phyloP scores from a whole-genome alignment of 139 green algal species.

The Chlamydomonas sp. region DNA sequence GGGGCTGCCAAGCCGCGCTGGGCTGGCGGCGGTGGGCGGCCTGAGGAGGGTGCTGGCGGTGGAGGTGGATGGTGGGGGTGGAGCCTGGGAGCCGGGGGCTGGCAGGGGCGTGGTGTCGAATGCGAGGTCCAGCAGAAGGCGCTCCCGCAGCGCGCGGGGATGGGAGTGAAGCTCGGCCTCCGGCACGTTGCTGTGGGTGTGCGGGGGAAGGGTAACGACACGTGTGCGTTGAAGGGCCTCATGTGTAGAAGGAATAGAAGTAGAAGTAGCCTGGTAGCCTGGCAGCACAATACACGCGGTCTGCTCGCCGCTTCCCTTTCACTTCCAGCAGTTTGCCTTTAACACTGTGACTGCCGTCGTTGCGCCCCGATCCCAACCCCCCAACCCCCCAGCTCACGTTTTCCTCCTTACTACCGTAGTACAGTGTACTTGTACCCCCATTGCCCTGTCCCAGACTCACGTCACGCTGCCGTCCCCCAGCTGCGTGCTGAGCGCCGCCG shows the following conservation, averaged over 20 bases:
- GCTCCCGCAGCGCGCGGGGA: background rate
- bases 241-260: too few relatives aligned
- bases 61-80: conserved; percentile 17
- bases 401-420: too few relatives aligned
- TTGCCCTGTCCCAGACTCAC: background rate
- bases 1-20: too few relatives aligned
- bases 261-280: too few relatives aligned
- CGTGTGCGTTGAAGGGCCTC: too few relatives aligned
- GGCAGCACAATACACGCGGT: too few relatives aligned
- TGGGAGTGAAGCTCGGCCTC: background rate
- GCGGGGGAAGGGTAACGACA: background rate
- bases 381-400: too few relatives aligned
- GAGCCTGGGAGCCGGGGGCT: background rate
- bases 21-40: background rate
- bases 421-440: too few relatives aligned
- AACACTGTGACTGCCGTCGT: too few relatives aligned
- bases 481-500: conserved; percentile 30
- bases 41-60: background rate
- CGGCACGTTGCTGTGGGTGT: background rate
- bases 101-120: conserved; percentile 43
- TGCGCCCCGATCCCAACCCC: too few relatives aligned
- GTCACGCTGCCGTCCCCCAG: conserved; percentile 8
- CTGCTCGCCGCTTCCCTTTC: too few relatives aligned
- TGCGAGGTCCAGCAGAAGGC: conserved; percentile 40
- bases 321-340: too few relatives aligned